These are phyloP conservation scores for Butyriboletus loyo DNA, from an alignment of 768 basidiomycete species.

Conservation along the genomic window DNA sequence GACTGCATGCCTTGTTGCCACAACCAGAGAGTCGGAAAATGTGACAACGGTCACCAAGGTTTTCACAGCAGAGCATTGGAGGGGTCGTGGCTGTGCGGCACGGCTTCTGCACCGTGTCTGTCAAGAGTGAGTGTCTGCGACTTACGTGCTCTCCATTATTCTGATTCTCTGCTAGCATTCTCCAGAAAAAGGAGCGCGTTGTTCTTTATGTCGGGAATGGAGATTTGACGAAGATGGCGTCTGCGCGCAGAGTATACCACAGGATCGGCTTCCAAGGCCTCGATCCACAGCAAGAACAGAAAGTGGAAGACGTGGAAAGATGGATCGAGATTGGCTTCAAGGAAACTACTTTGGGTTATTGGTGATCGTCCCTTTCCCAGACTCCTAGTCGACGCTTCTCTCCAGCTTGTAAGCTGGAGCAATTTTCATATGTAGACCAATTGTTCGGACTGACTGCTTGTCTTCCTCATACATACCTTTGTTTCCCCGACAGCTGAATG, in stretches of 20 bases:
- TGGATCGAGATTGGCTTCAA: conserved; percentile 72
- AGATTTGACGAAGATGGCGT: conserved; percentile 32
- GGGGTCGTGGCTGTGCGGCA: conserved; percentile 56
- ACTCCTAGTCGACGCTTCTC: neutral
- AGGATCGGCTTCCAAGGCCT: conserved; percentile 68
- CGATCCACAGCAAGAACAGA: conserved; percentile 17
- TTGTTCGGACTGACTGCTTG: neutral
- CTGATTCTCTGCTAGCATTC: conserved; percentile 25
- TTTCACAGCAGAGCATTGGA: conserved; percentile 53
- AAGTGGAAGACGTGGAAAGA: conserved; percentile 43
- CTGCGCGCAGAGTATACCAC: conserved; percentile 56
- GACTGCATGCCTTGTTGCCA: conserved; percentile 66
- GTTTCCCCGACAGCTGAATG: neutral
- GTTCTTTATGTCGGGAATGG: conserved; percentile 70
- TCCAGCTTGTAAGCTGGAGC: neutral
- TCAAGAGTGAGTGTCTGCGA: conserved; percentile 40
- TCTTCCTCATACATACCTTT: neutral
- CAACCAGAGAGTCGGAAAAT: conserved; percentile 54
- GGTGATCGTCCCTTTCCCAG: conserved; percentile 43
- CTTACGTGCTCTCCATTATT: neutral
- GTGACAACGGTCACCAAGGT: conserved; percentile 73
- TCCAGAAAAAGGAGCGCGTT: conserved; percentile 44
- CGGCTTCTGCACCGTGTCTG: conserved; percentile 59
- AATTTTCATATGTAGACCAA: neutral
- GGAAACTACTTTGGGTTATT: conserved; percentile 52